Conservation (phyloP, 1,284 basidiomycete species). For the Rhodotorula sp. region DNA sequence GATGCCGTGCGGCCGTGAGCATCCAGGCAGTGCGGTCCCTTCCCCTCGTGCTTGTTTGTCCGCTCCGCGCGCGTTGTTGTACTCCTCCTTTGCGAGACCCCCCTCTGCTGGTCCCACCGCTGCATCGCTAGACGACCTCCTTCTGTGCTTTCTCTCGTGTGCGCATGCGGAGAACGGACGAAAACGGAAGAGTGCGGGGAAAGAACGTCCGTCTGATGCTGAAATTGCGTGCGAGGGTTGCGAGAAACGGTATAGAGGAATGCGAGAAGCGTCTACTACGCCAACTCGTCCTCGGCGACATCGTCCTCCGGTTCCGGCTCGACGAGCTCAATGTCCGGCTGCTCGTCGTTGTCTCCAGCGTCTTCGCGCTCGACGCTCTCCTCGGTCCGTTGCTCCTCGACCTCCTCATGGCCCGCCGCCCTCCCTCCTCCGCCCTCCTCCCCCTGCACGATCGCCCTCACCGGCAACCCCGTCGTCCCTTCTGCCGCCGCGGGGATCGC, state of each 20-base stretch:
- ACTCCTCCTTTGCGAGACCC: too few species aligned
- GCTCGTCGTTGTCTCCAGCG: not conserved
- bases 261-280: not conserved
- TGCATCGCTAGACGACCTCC: too few species aligned
- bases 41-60: too few species aligned
- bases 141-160: too few species aligned
- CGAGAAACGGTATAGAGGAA: too few species aligned
- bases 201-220: too few species aligned
- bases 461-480: slow-evolving; percentile 21
- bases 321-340: not conserved
- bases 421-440: slow-evolving; percentile 12
- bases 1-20: too few species aligned
- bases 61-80: too few species aligned
- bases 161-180: too few species aligned
- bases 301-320: not conserved
- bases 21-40: too few species aligned
- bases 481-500: slow-evolving; percentile 33
- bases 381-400: not conserved
- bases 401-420: not conserved
- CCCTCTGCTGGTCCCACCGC: too few species aligned
- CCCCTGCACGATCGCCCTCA: slow-evolving; percentile 17
- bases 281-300: not conserved
- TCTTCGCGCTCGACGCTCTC: not conserved
- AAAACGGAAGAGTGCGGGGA: too few species aligned
- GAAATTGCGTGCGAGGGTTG: not conserved